Evolutionary conservation across 2,329 filamentous ascomycete species (phyloP).

Genomic region (Pleurostoma richardsiae): DNA sequence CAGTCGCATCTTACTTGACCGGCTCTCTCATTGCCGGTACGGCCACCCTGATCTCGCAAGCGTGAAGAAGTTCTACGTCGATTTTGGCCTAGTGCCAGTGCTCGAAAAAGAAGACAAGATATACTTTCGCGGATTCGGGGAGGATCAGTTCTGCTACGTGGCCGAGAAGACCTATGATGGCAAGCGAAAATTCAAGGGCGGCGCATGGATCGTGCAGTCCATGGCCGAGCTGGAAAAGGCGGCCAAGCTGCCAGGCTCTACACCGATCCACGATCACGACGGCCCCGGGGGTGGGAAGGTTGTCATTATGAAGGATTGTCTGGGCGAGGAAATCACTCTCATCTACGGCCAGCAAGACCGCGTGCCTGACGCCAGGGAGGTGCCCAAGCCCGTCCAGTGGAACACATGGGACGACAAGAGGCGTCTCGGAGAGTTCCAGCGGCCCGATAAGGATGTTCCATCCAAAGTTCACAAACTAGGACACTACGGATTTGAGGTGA

Average conservation of each 20-base stretch:
- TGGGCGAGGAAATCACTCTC: not conserved
- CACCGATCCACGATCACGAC: not conserved
- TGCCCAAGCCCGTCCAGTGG: not conserved
- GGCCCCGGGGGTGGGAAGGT: slow-evolving; percentile 1
- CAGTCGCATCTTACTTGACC: not conserved
- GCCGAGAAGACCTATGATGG: slow-evolving; percentile 1
- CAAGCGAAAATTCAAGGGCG: not conserved
- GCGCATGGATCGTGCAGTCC: not conserved
- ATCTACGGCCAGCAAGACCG: not conserved
- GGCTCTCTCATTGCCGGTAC: not conserved
- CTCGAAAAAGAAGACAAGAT: not conserved
- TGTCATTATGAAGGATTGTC: not conserved
- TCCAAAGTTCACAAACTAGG: slow-evolving; percentile 1
- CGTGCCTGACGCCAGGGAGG: not conserved
- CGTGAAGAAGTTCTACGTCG: not conserved
- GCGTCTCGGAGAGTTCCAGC: slow-evolving; percentile 2
- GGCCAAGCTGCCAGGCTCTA: not conserved
- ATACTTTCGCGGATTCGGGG: slow-evolving; percentile 1
- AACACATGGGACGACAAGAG: slow-evolving; percentile 1
- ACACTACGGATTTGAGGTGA: not conserved
- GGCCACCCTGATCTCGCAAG: not conserved
- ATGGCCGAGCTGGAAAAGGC: slow-evolving; percentile 1
- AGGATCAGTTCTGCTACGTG: slow-evolving; percentile 1
- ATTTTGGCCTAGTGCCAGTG: not conserved
- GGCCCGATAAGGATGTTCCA: not conserved